Conservation (phyloP, 805 yeast species). For the Teunomyces tritomae region DNA sequence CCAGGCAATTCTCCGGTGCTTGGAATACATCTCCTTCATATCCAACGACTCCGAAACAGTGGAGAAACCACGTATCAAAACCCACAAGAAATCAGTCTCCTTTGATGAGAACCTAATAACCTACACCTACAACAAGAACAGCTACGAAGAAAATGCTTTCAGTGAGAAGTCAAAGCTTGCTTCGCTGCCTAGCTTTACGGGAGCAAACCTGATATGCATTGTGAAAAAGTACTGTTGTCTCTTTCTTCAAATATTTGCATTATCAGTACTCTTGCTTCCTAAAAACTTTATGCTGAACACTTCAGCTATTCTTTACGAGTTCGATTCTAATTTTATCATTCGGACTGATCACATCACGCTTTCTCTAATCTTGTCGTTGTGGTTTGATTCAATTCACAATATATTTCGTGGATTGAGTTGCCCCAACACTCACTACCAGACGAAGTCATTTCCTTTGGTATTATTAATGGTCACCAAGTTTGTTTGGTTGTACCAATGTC, state of each 20-base stretch:
- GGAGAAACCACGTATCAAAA: slow-evolving; percentile 2
- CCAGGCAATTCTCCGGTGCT: slow-evolving; percentile 10
- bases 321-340: slow-evolving; percentile 9
- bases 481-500: slow-evolving; percentile 21
- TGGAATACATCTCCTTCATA: slow-evolving; percentile 16
- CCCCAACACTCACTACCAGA: slow-evolving; percentile 12
- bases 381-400: slow-evolving; percentile 9
- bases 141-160: background rate
- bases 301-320: slow-evolving; percentile 14
- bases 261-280: slow-evolving; percentile 10
- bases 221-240: slow-evolving; percentile 1
- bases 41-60: slow-evolving; percentile 6
- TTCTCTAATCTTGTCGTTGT: slow-evolving; percentile 15
- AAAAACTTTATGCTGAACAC: slow-evolving; percentile 18
- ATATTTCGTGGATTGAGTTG: slow-evolving; percentile 11
- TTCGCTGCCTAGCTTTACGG: background rate
- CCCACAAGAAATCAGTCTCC: slow-evolving; percentile 16
- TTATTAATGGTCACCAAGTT: slow-evolving; percentile 16
- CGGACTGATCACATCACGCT: slow-evolving; percentile 25
- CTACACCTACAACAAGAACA: slow-evolving; percentile 11
- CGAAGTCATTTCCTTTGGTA: slow-evolving; percentile 13
- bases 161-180: background rate
- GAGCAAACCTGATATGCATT: background rate
- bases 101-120: slow-evolving; percentile 16
- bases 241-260: background rate